Conservation (phyloP, 2,329 filamentous ascomycete species). For the Neonectria coccinea region DNA sequence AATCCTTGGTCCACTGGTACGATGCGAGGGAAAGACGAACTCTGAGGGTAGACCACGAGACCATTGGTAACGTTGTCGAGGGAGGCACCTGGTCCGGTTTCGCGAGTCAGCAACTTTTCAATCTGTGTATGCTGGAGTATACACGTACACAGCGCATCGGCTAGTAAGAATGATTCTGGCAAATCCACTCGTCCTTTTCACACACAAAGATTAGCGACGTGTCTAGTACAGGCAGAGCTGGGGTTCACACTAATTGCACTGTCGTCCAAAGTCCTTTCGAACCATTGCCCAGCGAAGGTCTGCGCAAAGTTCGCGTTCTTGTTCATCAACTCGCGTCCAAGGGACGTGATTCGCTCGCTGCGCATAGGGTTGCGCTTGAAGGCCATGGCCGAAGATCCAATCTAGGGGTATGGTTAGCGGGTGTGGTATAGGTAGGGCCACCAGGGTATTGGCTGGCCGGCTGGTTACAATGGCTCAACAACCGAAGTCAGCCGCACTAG, state of each 20-base stretch:
- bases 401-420: background rate
- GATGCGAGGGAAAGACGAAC: background rate
- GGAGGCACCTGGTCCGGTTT: slow-evolving; percentile 2
- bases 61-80: slow-evolving; percentile 39
- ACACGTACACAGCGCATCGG: slow-evolving; percentile 30
- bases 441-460: too few relatives aligned
- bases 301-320: slow-evolving; percentile 26
- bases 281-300: slow-evolving; percentile 28
- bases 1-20: too few relatives aligned
- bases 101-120: background rate
- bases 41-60: slow-evolving; percentile 36
- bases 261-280: slow-evolving; percentile 33
- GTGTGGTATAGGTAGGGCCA: too few relatives aligned
- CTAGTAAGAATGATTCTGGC: slow-evolving; percentile 35
- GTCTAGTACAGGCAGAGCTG: background rate
- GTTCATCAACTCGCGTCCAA: slow-evolving; percentile 23
- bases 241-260: background rate
- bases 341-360: slow-evolving; percentile 7
- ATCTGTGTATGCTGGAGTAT: background rate
- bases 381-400: slow-evolving; percentile 13
- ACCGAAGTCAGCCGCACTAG: too few relatives aligned
- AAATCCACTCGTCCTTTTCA: slow-evolving; percentile 29
- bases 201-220: background rate
- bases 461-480: too few relatives aligned
- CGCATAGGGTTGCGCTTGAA: slow-evolving; percentile 26